phyloP scores from a whole-genome alignment of 805 yeast species.

The Candida ortonii region DNA sequence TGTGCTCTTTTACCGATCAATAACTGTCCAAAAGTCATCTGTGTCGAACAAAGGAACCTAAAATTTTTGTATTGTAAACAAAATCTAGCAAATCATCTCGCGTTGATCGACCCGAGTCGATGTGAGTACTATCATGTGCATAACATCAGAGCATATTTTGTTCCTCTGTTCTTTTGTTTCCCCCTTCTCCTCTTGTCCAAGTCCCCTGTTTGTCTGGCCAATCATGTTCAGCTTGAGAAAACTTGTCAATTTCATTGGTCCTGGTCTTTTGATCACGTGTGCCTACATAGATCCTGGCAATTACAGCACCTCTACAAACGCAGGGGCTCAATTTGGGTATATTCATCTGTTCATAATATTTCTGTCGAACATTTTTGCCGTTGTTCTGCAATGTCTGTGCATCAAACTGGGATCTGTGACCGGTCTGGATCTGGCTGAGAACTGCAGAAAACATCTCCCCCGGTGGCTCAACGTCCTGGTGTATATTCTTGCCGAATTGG shows the following conservation, averaged over 20 bases:
- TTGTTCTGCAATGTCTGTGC: slow-evolving; percentile 76
- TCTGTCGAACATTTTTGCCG: slow-evolving; percentile 80
- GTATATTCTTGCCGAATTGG: slow-evolving; percentile 75
- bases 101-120: too few relatives aligned
- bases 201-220: not conserved
- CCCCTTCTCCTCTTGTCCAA: not conserved
- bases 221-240: slow-evolving; percentile 34
- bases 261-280: slow-evolving; percentile 83
- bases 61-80: too few relatives aligned
- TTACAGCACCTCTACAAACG: slow-evolving; percentile 83
- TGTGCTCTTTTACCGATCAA: too few relatives aligned
- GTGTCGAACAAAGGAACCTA: too few relatives aligned
- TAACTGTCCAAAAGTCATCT: too few relatives aligned
- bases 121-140: too few relatives aligned
- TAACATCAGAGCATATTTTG: too few relatives aligned
- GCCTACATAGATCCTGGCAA: slow-evolving; percentile 96
- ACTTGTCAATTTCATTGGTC: slow-evolving; percentile 72
- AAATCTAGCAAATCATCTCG: too few relatives aligned
- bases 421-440: slow-evolving; percentile 83
- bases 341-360: slow-evolving; percentile 69
- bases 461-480: slow-evolving; percentile 58
- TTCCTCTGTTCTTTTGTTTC: slow-evolving; percentile 2
- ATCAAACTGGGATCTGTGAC: slow-evolving; percentile 87
- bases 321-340: slow-evolving; percentile 79
- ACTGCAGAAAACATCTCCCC: slow-evolving; percentile 72